Evolutionary conservation across 2,329 filamentous ascomycete genomes (phyloP).

Genomic region (Diaporthe citrichinensis): DNA sequence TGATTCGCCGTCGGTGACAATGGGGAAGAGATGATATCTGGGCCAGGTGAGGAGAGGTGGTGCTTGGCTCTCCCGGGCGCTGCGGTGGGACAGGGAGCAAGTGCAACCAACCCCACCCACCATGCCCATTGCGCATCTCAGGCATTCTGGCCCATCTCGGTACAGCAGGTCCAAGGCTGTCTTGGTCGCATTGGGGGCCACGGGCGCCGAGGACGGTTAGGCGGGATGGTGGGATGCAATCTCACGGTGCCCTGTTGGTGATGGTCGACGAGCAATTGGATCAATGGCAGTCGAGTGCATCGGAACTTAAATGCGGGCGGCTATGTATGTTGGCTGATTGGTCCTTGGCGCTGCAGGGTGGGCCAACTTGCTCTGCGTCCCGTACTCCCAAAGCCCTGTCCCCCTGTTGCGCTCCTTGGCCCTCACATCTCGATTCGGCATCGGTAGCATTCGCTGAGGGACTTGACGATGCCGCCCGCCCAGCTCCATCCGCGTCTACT

Average conservation of each 20-base stretch:
- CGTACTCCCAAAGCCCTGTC: constrained; percentile 5
- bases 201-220: constrained; percentile 27
- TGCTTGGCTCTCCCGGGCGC: constrained; percentile 16
- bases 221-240: constrained; percentile 31
- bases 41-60: constrained; percentile 30
- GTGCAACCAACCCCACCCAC: constrained; percentile 33
- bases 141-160: constrained; percentile 24
- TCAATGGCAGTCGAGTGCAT: constrained; percentile 20
- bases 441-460: neutral
- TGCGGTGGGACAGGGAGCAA: constrained; percentile 13
- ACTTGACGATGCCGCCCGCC: constrained; percentile 1
- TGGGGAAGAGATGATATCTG: constrained; percentile 31
- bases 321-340: constrained; percentile 31
- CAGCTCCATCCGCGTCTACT: neutral
- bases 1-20: constrained; percentile 37
- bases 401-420: constrained; percentile 9
- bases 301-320: constrained; percentile 33
- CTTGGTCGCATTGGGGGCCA: constrained; percentile 18
- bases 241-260: constrained; percentile 17
- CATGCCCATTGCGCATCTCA: constrained; percentile 21
- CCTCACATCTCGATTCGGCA: constrained; percentile 23
- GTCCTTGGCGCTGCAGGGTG: constrained; percentile 28
- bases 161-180: constrained; percentile 1
- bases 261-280: constrained; percentile 19
- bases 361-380: constrained; percentile 16